Evolutionary conservation across 176 grass and related monocot species (phyloP).

Genomic region (Cocos nucifera): DNA sequence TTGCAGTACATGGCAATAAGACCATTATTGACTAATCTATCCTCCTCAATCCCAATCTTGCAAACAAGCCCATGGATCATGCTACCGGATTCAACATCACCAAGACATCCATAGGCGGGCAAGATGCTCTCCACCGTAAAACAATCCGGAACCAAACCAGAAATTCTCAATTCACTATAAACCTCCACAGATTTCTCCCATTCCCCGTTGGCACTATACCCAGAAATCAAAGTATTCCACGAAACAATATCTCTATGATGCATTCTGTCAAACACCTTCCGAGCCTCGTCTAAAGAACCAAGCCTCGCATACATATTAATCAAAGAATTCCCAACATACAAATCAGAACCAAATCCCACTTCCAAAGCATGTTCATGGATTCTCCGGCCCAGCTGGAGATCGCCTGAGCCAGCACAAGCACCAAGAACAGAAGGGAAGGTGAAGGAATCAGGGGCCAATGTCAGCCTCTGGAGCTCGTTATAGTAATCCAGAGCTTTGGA

Average conservation of each 20-base stretch:
- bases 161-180: not conserved
- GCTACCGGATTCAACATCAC: not conserved
- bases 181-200: slow-evolving; percentile 9
- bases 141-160: not conserved
- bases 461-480: not conserved
- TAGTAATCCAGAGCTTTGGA: not conserved
- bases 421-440: not conserved
- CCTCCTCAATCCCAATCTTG: slow-evolving; percentile 4
- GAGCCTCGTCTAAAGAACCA: slow-evolving; percentile 1
- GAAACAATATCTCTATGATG: not conserved
- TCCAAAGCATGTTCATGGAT: not conserved
- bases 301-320: not conserved
- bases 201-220: slow-evolving; percentile 2
- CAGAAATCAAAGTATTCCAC: slow-evolving; percentile 1
- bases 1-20: slow-evolving; percentile 5
- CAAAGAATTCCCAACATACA: not conserved
- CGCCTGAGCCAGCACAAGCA: not conserved
- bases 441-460: not conserved
- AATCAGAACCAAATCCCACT: not conserved
- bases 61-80: not conserved
- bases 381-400: not conserved
- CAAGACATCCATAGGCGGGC: not conserved
- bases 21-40: not conserved
- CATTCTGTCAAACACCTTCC: slow-evolving; percentile 1
- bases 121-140: slow-evolving; percentile 9